Evolutionary conservation across 2,329 filamentous ascomycete species (phyloP).

Genomic region (Penicillium sp.): DNA sequence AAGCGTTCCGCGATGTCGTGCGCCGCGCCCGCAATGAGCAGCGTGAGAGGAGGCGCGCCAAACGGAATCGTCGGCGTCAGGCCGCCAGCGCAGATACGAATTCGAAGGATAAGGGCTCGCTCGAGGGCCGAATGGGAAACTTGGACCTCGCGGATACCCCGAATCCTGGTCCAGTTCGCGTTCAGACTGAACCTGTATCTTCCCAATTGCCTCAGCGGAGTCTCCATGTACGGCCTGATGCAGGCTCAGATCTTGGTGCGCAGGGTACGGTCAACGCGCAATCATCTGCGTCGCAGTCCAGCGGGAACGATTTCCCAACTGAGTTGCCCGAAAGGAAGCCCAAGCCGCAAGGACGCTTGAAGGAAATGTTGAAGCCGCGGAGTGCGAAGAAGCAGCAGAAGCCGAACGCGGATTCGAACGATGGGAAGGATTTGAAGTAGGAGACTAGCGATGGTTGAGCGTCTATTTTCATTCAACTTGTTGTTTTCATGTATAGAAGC

Average conservation of each 20-base stretch:
- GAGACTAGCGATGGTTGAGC: not conserved
- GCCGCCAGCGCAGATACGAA: not conserved
- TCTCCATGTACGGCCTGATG: conserved; percentile 6
- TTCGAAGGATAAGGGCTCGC: conserved; percentile 12
- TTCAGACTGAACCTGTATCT: conserved; percentile 2
- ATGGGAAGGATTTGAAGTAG: conserved; percentile 1
- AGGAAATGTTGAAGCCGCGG: conserved; percentile 23
- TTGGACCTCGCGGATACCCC: conserved; percentile 11
- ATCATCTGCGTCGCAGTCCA: conserved; percentile 14
- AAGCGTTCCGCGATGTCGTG: conserved; percentile 40
- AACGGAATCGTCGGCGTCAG: conserved; percentile 28
- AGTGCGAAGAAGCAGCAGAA: conserved; percentile 20
- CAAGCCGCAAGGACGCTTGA: conserved; percentile 16
- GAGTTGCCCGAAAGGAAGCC: conserved; percentile 18
- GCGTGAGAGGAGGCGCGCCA: conserved; percentile 30
- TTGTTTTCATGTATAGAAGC: not conserved
- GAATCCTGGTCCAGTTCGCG: not conserved
- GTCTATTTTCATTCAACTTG: not conserved
- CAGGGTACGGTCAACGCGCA: not conserved
- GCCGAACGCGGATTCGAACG: conserved; percentile 5
- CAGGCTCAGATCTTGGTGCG: conserved; percentile 12
- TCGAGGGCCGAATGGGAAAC: conserved; percentile 27
- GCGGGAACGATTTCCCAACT: conserved; percentile 12
- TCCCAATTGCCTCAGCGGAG: not conserved
- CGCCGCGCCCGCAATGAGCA: conserved; percentile 41